A percentile compares a stretch with the other conserved stretches of the same genome.
These are phyloP conservation scores for Lecanoromycetidae sp. DNA, from an alignment of 2,329 filamentous ascomycete genomes.

Conservation along the genomic window DNA sequence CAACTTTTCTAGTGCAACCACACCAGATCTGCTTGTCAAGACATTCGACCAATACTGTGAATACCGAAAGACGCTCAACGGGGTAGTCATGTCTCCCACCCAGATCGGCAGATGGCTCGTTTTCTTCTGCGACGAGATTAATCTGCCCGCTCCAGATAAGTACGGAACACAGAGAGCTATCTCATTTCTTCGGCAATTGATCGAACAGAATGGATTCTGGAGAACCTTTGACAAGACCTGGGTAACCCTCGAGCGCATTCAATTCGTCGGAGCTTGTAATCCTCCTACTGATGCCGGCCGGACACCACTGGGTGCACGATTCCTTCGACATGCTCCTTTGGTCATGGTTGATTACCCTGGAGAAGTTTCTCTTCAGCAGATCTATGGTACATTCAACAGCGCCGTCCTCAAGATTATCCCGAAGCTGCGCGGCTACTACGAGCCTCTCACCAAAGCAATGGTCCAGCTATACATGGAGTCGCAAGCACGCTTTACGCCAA, in stretches of 20 bases:
- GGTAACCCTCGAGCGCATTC: conserved; percentile 94
- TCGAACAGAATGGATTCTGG: conserved; percentile 99
- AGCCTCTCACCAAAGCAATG: conserved; percentile 92
- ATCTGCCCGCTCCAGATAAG: conserved; percentile 90
- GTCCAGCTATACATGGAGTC: conserved; percentile 93
- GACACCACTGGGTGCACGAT: conserved; percentile 84
- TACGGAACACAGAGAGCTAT: conserved; percentile 97
- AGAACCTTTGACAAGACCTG: conserved; percentile 92
- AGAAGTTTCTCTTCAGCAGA: conserved; percentile 85
- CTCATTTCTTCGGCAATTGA: conserved; percentile 89
- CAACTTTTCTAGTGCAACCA: conserved; percentile 98
- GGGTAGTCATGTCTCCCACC: conserved; percentile 85
- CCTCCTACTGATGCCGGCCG: conserved; percentile 94
- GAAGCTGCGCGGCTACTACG: conserved; percentile 84
- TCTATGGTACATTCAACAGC: conserved; percentile 96
- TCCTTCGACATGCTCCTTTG: conserved; percentile 91
- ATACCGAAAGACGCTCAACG: conserved; percentile 96
- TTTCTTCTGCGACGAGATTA: conserved; percentile 98
- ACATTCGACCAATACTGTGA: conserved; percentile 99
- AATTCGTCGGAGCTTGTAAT: conserved; percentile 98
- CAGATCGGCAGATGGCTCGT: conserved; percentile 98
- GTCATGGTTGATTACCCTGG: conserved; percentile 99
- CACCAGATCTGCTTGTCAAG: conserved; percentile 93
- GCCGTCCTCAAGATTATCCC: conserved; percentile 96
- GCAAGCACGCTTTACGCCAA: conserved; percentile 83